Evolutionary conservation across 768 basidiomycete genomes (phyloP).

Genomic region (Cystofilobasidium capitatum): DNA sequence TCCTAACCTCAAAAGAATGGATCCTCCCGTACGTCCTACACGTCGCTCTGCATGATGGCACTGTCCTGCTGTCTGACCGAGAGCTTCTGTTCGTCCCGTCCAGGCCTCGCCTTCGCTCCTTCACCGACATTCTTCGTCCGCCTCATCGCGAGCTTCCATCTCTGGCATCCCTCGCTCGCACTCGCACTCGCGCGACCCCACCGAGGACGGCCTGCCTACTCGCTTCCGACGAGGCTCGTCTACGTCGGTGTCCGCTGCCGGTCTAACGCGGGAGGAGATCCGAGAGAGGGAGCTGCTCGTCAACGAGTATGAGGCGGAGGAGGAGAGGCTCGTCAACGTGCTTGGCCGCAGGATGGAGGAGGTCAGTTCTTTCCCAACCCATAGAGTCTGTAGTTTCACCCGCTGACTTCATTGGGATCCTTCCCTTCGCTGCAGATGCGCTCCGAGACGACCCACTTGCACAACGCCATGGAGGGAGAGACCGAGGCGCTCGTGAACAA

Average conservation of each 20-base stretch:
- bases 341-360: conserved; percentile 16
- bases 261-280: conserved; percentile 6
- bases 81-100: too few relatives aligned
- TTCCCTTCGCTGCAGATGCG: neutral
- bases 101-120: too few relatives aligned
- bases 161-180: too few relatives aligned
- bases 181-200: neutral
- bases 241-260: neutral
- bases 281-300: conserved; percentile 12
- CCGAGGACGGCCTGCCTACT: neutral
- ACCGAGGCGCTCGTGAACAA: conserved; percentile 21
- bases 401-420: neutral
- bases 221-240: conserved; percentile 6
- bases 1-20: too few relatives aligned
- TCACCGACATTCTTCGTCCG: too few relatives aligned
- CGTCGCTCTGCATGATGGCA: too few relatives aligned
- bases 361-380: neutral
- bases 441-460: conserved; percentile 10
- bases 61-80: too few relatives aligned
- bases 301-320: conserved; percentile 21
- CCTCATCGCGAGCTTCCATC: too few relatives aligned
- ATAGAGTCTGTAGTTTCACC: neutral
- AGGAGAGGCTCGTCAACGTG: conserved; percentile 16
- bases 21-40: too few relatives aligned
- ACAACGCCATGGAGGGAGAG: conserved; percentile 23